Conservation (phyloP, 2,329 filamentous ascomycete species). For the Talaromyces piceae region DNA sequence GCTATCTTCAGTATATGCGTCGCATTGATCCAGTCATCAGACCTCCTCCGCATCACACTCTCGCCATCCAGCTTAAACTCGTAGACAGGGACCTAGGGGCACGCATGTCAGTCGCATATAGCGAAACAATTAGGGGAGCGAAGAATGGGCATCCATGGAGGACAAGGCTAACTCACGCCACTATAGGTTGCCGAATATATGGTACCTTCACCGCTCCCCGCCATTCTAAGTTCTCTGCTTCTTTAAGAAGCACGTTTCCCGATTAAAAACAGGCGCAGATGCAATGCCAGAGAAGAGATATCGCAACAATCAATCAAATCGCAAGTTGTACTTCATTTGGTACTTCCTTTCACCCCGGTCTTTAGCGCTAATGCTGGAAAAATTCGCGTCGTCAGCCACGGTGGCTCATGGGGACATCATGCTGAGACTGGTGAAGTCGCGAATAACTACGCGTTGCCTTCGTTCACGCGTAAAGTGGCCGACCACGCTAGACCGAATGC, state of each 20-base stretch:
- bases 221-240: constrained; percentile 22
- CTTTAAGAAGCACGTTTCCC: constrained; percentile 5
- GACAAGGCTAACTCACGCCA: constrained; percentile 40
- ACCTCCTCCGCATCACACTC: constrained; percentile 91
- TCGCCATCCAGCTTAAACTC: constrained; percentile 82
- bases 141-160: constrained; percentile 1
- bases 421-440: constrained; percentile 13
- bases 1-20: constrained; percentile 97
- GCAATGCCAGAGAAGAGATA: neutral
- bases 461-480: constrained; percentile 32
- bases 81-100: constrained; percentile 76
- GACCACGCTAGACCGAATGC: constrained; percentile 19
- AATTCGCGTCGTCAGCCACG: constrained; percentile 20
- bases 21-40: constrained; percentile 98
- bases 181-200: constrained; percentile 61
- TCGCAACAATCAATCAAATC: neutral
- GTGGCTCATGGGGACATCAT: constrained; percentile 23
- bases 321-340: neutral
- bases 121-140: neutral
- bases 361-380: neutral
- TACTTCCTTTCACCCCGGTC: neutral
- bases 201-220: constrained; percentile 32
- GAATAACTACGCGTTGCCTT: neutral
- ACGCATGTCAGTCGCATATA: neutral
- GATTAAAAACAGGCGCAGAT: neutral